Percentiles rank a stretch among this genome's conserved stretches.
Evolutionary conservation across 2,329 filamentous ascomycete genomes (phyloP).

Genomic region (Ramularia collo-cygni): DNA sequence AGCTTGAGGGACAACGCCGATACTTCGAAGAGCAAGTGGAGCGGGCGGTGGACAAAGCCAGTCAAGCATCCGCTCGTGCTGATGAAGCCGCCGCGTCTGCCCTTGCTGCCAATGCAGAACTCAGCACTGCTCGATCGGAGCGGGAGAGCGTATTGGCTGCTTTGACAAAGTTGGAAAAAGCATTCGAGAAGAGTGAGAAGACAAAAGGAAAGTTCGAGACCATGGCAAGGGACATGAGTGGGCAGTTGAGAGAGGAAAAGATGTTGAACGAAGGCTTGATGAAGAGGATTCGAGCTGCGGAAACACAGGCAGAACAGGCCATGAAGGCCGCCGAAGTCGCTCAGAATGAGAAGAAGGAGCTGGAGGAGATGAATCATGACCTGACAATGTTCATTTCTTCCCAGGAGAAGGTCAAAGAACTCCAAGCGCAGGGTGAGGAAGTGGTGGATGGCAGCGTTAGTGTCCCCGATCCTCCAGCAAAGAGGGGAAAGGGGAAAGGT

Average conservation of each 20-base stretch:
- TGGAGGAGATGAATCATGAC: slow-evolving; percentile 82
- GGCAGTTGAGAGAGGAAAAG: slow-evolving; percentile 80
- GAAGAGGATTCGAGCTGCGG: slow-evolving; percentile 67
- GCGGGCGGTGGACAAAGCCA: slow-evolving; percentile 83
- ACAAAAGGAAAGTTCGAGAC: slow-evolving; percentile 66
- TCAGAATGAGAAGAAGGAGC: slow-evolving; percentile 56
- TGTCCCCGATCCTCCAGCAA: slow-evolving; percentile 49
- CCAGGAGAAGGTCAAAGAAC: slow-evolving; percentile 68
- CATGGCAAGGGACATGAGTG: slow-evolving; percentile 67
- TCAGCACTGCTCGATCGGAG: slow-evolving; percentile 48
- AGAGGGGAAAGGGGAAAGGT: slow-evolving; percentile 35
- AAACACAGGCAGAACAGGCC: slow-evolving; percentile 51
- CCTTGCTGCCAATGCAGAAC: slow-evolving; percentile 43
- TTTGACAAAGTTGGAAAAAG: slow-evolving; percentile 64
- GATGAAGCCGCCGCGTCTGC: slow-evolving; percentile 51
- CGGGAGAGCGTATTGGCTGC: slow-evolving; percentile 48
- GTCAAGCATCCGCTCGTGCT: slow-evolving; percentile 61
- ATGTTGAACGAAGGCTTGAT: slow-evolving; percentile 73
- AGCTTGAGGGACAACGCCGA: slow-evolving; percentile 83
- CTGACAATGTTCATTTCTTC: slow-evolving; percentile 81
- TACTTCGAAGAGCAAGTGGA: slow-evolving; percentile 93
- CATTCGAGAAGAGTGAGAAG: slow-evolving; percentile 60
- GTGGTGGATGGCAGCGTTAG: slow-evolving; percentile 54
- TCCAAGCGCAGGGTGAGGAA: slow-evolving; percentile 57
- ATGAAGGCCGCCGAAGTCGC: slow-evolving; percentile 40